Conservation (phyloP, 371 early-diverging fungal species). For the Nematocida sp. region DNA sequence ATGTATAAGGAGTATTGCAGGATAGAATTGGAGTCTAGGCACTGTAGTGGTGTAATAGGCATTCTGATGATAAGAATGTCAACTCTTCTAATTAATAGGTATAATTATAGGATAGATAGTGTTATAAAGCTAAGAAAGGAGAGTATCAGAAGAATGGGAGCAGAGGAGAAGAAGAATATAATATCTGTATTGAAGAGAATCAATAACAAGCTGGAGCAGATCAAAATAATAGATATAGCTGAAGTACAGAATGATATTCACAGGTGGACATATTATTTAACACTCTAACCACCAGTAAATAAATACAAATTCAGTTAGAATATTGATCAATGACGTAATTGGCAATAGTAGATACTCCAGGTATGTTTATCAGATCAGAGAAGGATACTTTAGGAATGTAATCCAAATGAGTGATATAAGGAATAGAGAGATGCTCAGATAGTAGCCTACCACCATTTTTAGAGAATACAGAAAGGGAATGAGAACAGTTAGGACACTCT, state of each 20-base stretch:
- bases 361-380: too few species aligned
- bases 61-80: too few species aligned
- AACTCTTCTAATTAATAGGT: too few species aligned
- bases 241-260: constrained; percentile 5
- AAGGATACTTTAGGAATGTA: too few species aligned
- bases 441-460: constrained; percentile 57
- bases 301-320: too few species aligned
- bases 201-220: constrained; percentile 1
- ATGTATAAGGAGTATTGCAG: constrained; percentile 11
- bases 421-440: too few species aligned
- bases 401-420: too few species aligned
- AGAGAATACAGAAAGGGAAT: constrained; percentile 53
- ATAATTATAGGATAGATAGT: background rate
- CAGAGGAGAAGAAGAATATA: background rate
- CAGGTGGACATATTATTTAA: constrained; percentile 27
- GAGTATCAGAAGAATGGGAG: constrained; percentile 18
- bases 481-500: constrained; percentile 77
- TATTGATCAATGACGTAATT: too few species aligned
- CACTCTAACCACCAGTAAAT: too few species aligned
- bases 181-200: background rate
- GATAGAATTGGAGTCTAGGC: constrained; percentile 1
- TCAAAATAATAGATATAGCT: background rate
- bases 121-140: background rate
- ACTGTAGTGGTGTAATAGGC: too few species aligned
- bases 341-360: too few species aligned